phyloP scores from a whole-genome alignment of 2,329 filamentous ascomycete species.

The Hypomyces perniciosus region DNA sequence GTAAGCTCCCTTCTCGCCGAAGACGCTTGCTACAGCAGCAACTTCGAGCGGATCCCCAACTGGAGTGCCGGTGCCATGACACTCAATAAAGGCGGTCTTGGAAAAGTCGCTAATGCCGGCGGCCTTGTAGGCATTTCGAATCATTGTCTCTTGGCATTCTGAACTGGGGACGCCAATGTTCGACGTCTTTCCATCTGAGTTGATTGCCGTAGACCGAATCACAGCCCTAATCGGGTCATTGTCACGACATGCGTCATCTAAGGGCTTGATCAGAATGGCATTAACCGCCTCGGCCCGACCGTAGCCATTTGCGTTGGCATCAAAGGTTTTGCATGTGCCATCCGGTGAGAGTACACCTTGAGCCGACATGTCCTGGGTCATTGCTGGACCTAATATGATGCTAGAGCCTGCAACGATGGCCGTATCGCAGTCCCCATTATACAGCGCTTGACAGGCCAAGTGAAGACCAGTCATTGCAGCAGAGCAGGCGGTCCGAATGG shows the following conservation, averaged over 20 bases:
- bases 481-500: slow-evolving; percentile 29
- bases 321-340: slow-evolving; percentile 26
- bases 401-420: slow-evolving; percentile 32
- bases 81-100: slow-evolving; percentile 32
- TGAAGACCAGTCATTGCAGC: slow-evolving; percentile 24
- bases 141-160: slow-evolving; percentile 7
- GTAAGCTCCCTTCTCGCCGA: background rate
- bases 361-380: slow-evolving; percentile 16
- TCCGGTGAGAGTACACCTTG: slow-evolving; percentile 14
- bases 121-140: slow-evolving; percentile 10
- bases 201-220: slow-evolving; percentile 14
- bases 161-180: slow-evolving; percentile 6
- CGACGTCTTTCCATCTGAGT: slow-evolving; percentile 6
- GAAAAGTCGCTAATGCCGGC: slow-evolving; percentile 20
- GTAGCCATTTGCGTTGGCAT: slow-evolving; percentile 28
- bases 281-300: slow-evolving; percentile 26
- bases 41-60: slow-evolving; percentile 15
- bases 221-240: slow-evolving; percentile 16
- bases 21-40: slow-evolving; percentile 7
- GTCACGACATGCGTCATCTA: slow-evolving; percentile 22
- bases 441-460: slow-evolving; percentile 21
- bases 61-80: slow-evolving; percentile 17
- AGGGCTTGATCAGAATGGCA: slow-evolving; percentile 25
- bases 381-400: slow-evolving; percentile 23
- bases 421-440: slow-evolving; percentile 25